Evolutionary conservation across 768 basidiomycete genomes (phyloP).

Genomic region (Phanerochaete carnosa): DNA sequence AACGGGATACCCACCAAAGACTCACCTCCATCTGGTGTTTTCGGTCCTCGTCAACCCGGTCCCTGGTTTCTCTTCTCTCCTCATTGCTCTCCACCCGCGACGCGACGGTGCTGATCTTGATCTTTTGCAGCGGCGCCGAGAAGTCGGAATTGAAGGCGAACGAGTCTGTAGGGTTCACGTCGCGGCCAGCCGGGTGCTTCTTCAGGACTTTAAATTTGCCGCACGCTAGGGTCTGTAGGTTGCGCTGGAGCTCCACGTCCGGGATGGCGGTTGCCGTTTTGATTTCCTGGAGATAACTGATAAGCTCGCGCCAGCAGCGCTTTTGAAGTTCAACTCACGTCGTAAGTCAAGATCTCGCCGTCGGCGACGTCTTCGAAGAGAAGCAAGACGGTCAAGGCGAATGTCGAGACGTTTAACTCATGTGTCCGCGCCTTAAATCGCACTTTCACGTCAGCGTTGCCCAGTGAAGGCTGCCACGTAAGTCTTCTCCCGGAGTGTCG

Average conservation of each 20-base stretch:
- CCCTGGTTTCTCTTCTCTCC: conserved; percentile 87
- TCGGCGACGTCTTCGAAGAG: conserved; percentile 76
- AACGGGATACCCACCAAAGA: not conserved
- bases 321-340: conserved; percentile 40
- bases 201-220: conserved; percentile 90
- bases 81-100: conserved; percentile 83
- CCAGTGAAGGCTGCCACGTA: conserved; percentile 88
- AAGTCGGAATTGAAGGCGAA: conserved; percentile 92
- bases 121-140: conserved; percentile 75
- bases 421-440: conserved; percentile 77
- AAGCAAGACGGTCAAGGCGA: conserved; percentile 81
- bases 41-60: conserved; percentile 89
- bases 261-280: conserved; percentile 70
- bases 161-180: conserved; percentile 68
- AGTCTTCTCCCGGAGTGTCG: conserved; percentile 87
- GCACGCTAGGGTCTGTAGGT: conserved; percentile 93
- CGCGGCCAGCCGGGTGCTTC: conserved; percentile 87
- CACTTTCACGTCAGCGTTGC: conserved; percentile 85
- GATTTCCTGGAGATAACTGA: conserved; percentile 64
- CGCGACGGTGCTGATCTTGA: conserved; percentile 90
- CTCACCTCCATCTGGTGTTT: conserved; percentile 85
- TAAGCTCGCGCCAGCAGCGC: not conserved
- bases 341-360: conserved; percentile 71
- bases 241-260: conserved; percentile 79
- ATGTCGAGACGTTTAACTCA: conserved; percentile 91